Conservation (phyloP, 2,329 filamentous ascomycete genomes). For the Xylaria sp. region DNA sequence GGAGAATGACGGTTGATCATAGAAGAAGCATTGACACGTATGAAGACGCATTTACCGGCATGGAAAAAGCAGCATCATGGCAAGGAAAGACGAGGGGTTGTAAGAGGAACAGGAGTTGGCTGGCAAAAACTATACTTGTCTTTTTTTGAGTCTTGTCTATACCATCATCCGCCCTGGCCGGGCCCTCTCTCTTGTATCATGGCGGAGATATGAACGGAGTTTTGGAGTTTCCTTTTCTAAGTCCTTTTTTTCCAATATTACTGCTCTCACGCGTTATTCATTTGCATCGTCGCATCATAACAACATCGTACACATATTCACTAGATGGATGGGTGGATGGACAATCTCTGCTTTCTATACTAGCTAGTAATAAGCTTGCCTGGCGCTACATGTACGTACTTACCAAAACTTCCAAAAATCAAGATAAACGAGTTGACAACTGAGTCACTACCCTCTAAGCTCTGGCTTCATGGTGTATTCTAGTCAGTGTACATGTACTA, state of each 20-base stretch:
- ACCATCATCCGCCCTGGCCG: slow-evolving; percentile 29
- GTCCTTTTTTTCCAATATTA: not conserved
- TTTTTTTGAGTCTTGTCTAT: slow-evolving; percentile 42
- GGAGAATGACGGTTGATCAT: slow-evolving; percentile 31
- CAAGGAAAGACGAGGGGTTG: slow-evolving; percentile 32
- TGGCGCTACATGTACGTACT: slow-evolving; percentile 21
- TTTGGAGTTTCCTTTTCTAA: slow-evolving; percentile 4
- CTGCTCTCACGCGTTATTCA: slow-evolving; percentile 11
- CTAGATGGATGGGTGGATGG: slow-evolving; percentile 9
- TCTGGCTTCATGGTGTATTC: not conserved
- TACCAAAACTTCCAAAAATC: slow-evolving; percentile 12
- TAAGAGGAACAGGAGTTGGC: slow-evolving; percentile 42
- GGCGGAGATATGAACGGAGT: slow-evolving; percentile 28
- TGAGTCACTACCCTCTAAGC: not conserved
- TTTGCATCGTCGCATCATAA: slow-evolving; percentile 21
- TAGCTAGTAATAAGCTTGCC: slow-evolving; percentile 3
- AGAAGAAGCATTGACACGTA: slow-evolving; percentile 35
- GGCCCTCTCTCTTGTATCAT: slow-evolving; percentile 30
- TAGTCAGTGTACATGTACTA: too few relatives aligned
- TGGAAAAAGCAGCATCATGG: slow-evolving; percentile 39
- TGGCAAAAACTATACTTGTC: slow-evolving; percentile 38
- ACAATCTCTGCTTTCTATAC: slow-evolving; percentile 27
- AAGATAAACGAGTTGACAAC: slow-evolving; percentile 7
- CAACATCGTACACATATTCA: slow-evolving; percentile 10
- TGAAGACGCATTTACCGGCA: slow-evolving; percentile 40